phyloP scores from a whole-genome alignment of 2,329 filamentous ascomycete species.

The Colletotrichum sansevieriae region DNA sequence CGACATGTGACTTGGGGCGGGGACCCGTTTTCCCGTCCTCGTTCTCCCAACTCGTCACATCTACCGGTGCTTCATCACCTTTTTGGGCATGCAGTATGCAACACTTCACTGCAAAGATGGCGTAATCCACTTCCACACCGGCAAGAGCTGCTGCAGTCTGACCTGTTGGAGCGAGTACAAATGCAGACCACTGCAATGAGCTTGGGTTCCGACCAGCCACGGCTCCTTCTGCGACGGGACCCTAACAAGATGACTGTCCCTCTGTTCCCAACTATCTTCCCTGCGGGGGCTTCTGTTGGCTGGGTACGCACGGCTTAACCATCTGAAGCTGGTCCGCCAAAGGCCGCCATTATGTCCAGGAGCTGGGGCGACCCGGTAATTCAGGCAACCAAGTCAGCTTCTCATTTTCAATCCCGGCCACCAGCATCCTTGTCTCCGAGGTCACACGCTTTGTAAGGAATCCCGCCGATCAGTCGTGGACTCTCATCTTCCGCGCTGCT shows the following conservation, averaged over 20 bases:
- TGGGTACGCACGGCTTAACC: slow-evolving; percentile 11
- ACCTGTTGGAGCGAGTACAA: neutral
- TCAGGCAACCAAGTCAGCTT: neutral
- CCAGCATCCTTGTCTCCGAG: slow-evolving; percentile 1
- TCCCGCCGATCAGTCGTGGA: slow-evolving; percentile 12
- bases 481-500: neutral
- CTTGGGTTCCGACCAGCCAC: neutral
- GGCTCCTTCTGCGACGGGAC: slow-evolving; percentile 12
- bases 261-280: neutral
- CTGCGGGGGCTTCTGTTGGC: neutral
- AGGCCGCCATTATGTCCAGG: neutral
- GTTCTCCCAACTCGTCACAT: slow-evolving; percentile 23
- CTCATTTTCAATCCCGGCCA: no score
- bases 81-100: slow-evolving; percentile 4
- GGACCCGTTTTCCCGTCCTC: neutral
- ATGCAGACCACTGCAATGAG: slow-evolving; percentile 16
- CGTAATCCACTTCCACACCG: slow-evolving; percentile 10
- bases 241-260: neutral
- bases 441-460: neutral
- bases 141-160: slow-evolving; percentile 4
- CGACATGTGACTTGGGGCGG: no score
- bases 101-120: slow-evolving; percentile 33
- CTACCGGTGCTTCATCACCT: neutral
- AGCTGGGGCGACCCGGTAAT: neutral
- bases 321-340: neutral